Base-by-base conservation (phyloP, 2,329 filamentous ascomycete species). In the Monilinia fructigena region DNA sequence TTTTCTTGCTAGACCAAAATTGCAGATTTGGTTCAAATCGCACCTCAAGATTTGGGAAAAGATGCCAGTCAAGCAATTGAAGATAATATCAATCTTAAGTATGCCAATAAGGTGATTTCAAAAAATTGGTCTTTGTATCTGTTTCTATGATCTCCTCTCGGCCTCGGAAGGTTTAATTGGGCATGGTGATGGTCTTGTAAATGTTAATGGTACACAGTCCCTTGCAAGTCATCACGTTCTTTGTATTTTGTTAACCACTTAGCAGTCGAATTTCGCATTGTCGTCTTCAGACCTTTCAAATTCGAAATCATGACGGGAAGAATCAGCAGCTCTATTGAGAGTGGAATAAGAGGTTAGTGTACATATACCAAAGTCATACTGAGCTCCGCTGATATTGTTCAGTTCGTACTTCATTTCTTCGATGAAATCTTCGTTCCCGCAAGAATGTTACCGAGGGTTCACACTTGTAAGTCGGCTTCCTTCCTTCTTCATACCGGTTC, bases 31-130 rank as follows among this genome's bases (percentile, higher is more conserved):
- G 92, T 99, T 72, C 92, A 96, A 79, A 96, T 99, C 79, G 85
- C 86, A 42, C 95, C 95, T 1, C 86, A 92, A 74, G 91, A 97
- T 76, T 97, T 98, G 76, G 85, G 88, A 68, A 95, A 95, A 78
- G 83, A 87, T 68, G 96, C 91, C 75, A 85, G 87, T 42, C 85
- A 93, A 70, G 92, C 93, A 1, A 92, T 99, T 70, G 93, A 97
- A 79, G 93, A 99, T 80, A 95, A 95, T 74, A 95, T 99, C 80
- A 98, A 99, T 77, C 85, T 88, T 70, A 99, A 99, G 80, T 99
- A 97, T 78, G 88, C 94, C 68, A 97, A 99, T 80, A 95, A 94
- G 79, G 89, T 92, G 62, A 92, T 99, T 99, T 69, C 94, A 97
- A 76, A 95, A 95, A 75, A 89, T 98, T 67, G 95, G 95, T 14